Evolutionary conservation across 371 early-diverging fungal genomes (phyloP).

Genomic region (Mucor piriformis): DNA sequence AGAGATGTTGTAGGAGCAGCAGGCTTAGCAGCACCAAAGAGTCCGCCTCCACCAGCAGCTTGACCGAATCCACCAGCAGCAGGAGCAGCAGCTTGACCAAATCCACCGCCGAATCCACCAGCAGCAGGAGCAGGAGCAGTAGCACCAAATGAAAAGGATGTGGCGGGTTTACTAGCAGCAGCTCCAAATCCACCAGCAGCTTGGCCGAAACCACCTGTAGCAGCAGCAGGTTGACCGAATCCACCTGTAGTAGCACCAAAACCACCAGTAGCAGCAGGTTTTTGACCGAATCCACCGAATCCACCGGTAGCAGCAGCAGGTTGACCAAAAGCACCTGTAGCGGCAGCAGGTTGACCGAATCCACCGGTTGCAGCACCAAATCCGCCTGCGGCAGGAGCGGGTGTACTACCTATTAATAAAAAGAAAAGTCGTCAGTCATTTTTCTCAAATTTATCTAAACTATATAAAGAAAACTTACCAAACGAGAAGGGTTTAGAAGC

Average conservation of each 20-base stretch:
- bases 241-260: conserved; percentile 30
- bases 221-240: conserved; percentile 43
- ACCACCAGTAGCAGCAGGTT: conserved; percentile 40
- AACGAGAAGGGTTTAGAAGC: conserved; percentile 43
- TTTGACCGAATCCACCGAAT: conserved; percentile 32
- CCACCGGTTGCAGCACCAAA: conserved; percentile 27
- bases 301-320: conserved; percentile 31
- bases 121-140: not conserved
- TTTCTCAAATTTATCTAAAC: not conserved
- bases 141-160: conserved; percentile 50
- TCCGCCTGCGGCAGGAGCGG: conserved; percentile 20
- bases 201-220: conserved; percentile 38
- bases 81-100: conserved; percentile 26
- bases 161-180: conserved; percentile 50
- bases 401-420: conserved; percentile 14
- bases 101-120: not conserved
- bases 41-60: conserved; percentile 36
- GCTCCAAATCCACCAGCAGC: conserved; percentile 36
- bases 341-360: conserved; percentile 43
- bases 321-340: conserved; percentile 36
- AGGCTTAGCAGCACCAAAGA: conserved; percentile 64
- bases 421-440: not conserved
- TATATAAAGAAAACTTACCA: conserved; percentile 24
- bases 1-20: conserved; percentile 49
- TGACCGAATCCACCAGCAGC: conserved; percentile 16